Percentiles rank a stretch among this genome's conserved stretches.
These are phyloP conservation scores for Aureobasidium melanogenum DNA, from an alignment of 2,329 filamentous ascomycete genomes.

Conservation along the genomic window DNA sequence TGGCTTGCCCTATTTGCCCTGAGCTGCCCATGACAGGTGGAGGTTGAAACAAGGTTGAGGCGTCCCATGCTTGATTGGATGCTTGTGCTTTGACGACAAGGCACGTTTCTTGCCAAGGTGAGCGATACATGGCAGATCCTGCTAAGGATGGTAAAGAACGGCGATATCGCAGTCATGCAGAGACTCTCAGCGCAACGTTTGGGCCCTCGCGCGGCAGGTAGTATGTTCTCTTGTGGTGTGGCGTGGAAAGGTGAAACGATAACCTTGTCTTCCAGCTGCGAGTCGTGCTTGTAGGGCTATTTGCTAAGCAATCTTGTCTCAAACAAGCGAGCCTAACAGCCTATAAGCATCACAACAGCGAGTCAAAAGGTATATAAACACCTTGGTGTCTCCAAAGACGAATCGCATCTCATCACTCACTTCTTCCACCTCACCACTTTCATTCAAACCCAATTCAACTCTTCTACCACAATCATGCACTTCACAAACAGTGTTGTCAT, in stretches of 20 bases:
- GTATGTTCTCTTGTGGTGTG: background rate
- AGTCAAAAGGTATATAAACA: background rate
- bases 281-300: background rate
- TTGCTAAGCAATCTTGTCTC: background rate
- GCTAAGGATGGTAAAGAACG: background rate
- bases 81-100: background rate
- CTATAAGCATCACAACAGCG: background rate
- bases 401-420: background rate
- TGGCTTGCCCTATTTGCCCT: background rate
- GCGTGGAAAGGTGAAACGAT: background rate
- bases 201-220: background rate
- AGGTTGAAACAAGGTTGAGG: conserved; percentile 3
- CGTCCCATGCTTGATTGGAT: background rate
- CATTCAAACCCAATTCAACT: background rate
- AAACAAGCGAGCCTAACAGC: no score
- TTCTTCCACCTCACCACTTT: background rate
- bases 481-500: background rate
- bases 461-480: background rate
- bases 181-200: no score
- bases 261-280: background rate
- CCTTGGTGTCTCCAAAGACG: background rate
- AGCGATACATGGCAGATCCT: background rate
- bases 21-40: background rate
- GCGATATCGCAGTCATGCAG: background rate
- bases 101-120: background rate